These are phyloP conservation scores for Chrysosporium keratinophilum DNA, from an alignment of 2,329 filamentous ascomycete genomes.

Conservation along the genomic window DNA sequence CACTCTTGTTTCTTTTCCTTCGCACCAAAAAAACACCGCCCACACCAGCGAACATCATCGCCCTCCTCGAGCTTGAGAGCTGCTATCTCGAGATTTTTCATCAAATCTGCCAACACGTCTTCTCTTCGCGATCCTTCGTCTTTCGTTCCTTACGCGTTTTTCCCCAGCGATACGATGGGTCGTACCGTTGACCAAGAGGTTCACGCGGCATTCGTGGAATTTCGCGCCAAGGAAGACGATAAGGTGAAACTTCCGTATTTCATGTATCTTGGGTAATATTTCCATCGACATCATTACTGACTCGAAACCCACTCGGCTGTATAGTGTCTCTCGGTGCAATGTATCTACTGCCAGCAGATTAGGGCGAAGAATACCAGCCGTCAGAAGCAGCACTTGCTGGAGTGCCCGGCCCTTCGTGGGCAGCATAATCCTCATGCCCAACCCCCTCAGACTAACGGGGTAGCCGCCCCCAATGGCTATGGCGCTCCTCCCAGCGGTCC, in stretches of 20 bases:
- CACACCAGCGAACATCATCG: not conserved
- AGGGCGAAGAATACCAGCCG: conserved; percentile 45
- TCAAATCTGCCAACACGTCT: conserved; percentile 17
- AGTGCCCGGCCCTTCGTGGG: conserved; percentile 40
- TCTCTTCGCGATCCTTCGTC: conserved; percentile 17
- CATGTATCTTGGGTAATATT: conserved; percentile 31
- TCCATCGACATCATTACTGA: conserved; percentile 21
- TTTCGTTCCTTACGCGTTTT: conserved; percentile 18
- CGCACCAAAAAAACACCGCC: conserved; percentile 3
- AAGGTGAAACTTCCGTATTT: conserved; percentile 34
- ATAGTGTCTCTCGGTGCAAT: conserved; percentile 44
- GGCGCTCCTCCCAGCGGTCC: conserved; percentile 33
- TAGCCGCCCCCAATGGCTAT: conserved; percentile 35
- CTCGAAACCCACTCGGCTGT: conserved; percentile 16
- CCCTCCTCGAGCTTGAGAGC: not conserved
- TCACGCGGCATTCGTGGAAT: conserved; percentile 45
- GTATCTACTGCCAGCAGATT: conserved; percentile 45
- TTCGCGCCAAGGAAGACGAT: conserved; percentile 45
- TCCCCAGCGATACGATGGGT: conserved; percentile 33
- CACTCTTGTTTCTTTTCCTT: conserved; percentile 7
- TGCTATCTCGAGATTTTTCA: not conserved
- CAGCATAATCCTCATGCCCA: conserved; percentile 37
- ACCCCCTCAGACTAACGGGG: conserved; percentile 32
- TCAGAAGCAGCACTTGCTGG: conserved; percentile 43
- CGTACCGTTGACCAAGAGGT: conserved; percentile 44